A percentile compares a stretch with the other conserved stretches of the same genome.
phyloP scores from a whole-genome alignment of 768 basidiomycete species.

The Russula compacta region DNA sequence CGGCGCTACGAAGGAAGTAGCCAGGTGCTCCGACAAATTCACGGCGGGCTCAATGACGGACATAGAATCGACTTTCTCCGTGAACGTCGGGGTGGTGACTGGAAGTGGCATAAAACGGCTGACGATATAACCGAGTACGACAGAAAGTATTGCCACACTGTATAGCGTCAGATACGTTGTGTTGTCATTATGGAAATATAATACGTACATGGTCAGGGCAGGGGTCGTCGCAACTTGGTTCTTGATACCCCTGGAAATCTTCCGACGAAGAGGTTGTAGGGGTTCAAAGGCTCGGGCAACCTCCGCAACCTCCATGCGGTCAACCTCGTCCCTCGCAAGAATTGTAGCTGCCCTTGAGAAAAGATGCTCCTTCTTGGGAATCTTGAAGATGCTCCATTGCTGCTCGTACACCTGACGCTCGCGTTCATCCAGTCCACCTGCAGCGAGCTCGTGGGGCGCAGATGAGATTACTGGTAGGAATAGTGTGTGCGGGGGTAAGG shows the following conservation, averaged over 20 bases:
- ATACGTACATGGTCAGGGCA: conserved; percentile 57
- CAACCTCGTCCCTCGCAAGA: conserved; percentile 10
- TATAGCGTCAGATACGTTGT: neutral
- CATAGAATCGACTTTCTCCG: conserved; percentile 8
- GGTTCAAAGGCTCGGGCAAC: conserved; percentile 14
- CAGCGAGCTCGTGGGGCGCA: conserved; percentile 19
- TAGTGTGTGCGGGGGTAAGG: conserved; percentile 33
- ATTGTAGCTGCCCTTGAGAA: conserved; percentile 25
- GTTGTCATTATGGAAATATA: neutral
- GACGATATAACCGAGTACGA: conserved; percentile 49
- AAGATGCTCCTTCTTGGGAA: conserved; percentile 23
- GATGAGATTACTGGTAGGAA: conserved; percentile 50
- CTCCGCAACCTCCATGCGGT: conserved; percentile 10
- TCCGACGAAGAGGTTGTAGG: conserved; percentile 16
- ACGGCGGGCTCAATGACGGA: conserved; percentile 4
- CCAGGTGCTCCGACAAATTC: conserved; percentile 13
- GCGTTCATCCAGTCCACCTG: conserved; percentile 18
- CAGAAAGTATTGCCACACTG: conserved; percentile 60
- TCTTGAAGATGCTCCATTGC: conserved; percentile 25
- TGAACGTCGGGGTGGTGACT: conserved; percentile 29
- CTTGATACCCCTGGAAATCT: conserved; percentile 27
- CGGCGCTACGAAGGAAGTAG: conserved; percentile 2
- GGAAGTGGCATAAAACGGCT: conserved; percentile 25
- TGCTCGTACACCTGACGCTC: conserved; percentile 27
- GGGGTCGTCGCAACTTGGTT: conserved; percentile 44